These are phyloP conservation scores for Melampsora americana DNA, from an alignment of 1,284 basidiomycete species.

Conservation along the genomic window DNA sequence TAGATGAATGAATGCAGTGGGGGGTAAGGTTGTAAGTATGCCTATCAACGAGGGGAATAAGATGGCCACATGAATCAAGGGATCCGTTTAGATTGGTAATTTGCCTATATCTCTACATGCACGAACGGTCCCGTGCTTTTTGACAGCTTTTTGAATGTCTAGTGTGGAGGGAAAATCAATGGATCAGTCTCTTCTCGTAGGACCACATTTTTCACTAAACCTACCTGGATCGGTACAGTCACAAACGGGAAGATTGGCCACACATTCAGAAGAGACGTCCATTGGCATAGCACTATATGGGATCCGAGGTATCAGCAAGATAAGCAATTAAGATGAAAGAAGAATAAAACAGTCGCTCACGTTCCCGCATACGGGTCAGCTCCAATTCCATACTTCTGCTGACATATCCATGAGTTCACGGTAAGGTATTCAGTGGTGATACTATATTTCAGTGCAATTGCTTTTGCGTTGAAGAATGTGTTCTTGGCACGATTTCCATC, in stretches of 20 bases:
- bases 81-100: neutral
- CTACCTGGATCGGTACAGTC: conserved; percentile 29
- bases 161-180: neutral
- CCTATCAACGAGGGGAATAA: neutral
- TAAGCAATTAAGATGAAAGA: neutral
- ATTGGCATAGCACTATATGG: conserved; percentile 15
- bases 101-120: conserved; percentile 32
- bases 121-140: neutral
- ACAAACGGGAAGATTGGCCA: conserved; percentile 39
- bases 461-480: conserved; percentile 15
- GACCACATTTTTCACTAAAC: neutral
- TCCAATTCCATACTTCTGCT: conserved; percentile 22
- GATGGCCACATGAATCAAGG: neutral
- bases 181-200: neutral
- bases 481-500: conserved; percentile 14
- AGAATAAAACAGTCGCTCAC: neutral
- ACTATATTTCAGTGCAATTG: conserved; percentile 30
- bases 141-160: conserved; percentile 22
- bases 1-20: no score
- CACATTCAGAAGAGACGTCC: conserved; percentile 27
- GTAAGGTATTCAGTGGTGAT: conserved; percentile 42
- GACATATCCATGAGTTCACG: conserved; percentile 23
- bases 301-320: neutral
- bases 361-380: conserved; percentile 31
- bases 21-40: no score